phyloP scores from a whole-genome alignment of 257 asterid genomes.

The Linaria vulgaris region DNA sequence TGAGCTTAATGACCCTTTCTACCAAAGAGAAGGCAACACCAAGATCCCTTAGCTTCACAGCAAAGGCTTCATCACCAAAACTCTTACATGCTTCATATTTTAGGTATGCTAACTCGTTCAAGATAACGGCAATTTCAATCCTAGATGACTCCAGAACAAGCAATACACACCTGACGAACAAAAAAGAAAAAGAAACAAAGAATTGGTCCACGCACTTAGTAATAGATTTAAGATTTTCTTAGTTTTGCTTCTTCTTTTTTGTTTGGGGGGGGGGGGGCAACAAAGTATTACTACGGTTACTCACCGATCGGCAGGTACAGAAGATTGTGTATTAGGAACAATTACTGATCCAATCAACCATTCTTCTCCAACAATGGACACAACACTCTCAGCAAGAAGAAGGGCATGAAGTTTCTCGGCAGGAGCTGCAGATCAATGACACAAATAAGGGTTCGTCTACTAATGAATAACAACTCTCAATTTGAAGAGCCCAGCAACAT shows the following conservation, averaged over 20 bases:
- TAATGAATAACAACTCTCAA: background rate
- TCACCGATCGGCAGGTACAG: conserved; percentile 66
- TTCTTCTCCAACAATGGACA: conserved; percentile 71
- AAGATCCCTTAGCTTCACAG: conserved; percentile 58
- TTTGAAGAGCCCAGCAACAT: background rate
- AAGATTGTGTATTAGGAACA: conserved; percentile 39
- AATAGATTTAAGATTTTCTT: conserved; percentile 17
- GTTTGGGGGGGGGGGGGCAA: background rate
- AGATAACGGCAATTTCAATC: conserved; percentile 86
- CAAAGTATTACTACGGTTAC: conserved; percentile 17
- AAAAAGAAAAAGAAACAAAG: conserved; percentile 16
- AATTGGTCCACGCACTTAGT: conserved; percentile 5
- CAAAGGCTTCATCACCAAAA: conserved; percentile 47
- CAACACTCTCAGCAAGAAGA: conserved; percentile 61
- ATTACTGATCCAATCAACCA: conserved; percentile 64
- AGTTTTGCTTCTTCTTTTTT: too few relatives aligned
- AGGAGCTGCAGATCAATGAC: conserved; percentile 56
- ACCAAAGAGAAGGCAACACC: conserved; percentile 74
- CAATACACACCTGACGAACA: conserved; percentile 63
- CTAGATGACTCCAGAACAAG: conserved; percentile 89
- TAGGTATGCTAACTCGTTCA: conserved; percentile 80
- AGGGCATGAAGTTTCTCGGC: conserved; percentile 77
- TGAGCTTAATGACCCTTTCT: conserved; percentile 76
- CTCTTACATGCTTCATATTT: conserved; percentile 66
- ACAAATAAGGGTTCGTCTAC: conserved; percentile 14